A percentile compares a stretch with the other conserved stretches of the same genome.
Evolutionary conservation across 2,329 filamentous ascomycete genomes (phyloP).

Genomic region (Acarospora socialis): DNA sequence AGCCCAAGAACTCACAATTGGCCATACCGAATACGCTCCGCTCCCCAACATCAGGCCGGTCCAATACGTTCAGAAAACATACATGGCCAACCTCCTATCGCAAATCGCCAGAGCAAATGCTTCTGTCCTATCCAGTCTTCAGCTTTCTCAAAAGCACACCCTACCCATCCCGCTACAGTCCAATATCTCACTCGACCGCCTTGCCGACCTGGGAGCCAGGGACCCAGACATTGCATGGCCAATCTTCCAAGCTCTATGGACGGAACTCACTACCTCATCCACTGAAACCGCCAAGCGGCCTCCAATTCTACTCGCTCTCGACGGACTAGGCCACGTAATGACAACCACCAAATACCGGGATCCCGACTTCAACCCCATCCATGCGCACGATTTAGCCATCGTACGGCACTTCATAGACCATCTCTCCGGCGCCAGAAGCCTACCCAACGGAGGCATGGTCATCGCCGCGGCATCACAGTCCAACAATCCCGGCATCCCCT

Average conservation of each 20-base stretch:
- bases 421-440: constrained; percentile 42
- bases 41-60: constrained; percentile 40
- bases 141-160: constrained; percentile 38
- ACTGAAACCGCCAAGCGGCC: constrained; percentile 34
- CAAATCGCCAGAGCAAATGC: constrained; percentile 61
- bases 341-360: constrained; percentile 62
- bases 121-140: constrained; percentile 41
- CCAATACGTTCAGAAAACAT: constrained; percentile 64
- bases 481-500: constrained; percentile 51
- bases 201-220: constrained; percentile 53
- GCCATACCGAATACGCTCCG: constrained; percentile 64
- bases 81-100: constrained; percentile 59
- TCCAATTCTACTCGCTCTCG: constrained; percentile 59
- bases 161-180: constrained; percentile 46
- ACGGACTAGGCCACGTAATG: constrained; percentile 75
- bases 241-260: constrained; percentile 67
- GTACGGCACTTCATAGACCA: constrained; percentile 61
- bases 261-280: constrained; percentile 50
- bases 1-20: constrained; percentile 72
- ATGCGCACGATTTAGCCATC: constrained; percentile 71
- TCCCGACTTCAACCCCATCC: constrained; percentile 56
- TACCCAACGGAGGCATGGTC: constrained; percentile 64
- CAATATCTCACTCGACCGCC: constrained; percentile 48
- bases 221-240: constrained; percentile 68
- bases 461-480: constrained; percentile 60